phyloP scores from a whole-genome alignment of 768 basidiomycete species.

The Butyriboletus loyo region DNA sequence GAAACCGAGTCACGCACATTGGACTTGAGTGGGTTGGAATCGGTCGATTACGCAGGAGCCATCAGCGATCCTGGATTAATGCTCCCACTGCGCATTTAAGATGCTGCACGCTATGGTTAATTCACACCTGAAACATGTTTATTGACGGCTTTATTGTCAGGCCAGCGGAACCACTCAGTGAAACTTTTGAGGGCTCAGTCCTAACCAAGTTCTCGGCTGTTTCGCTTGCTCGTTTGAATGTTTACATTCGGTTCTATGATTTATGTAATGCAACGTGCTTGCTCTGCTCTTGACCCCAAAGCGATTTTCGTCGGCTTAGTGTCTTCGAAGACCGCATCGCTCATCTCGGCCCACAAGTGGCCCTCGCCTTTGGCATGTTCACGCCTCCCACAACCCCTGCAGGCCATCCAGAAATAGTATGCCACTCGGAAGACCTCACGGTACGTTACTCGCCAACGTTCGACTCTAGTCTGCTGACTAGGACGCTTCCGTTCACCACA shows the following conservation, averaged over 20 bases:
- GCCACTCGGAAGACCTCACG: slow-evolving; percentile 3
- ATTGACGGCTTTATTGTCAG: background rate
- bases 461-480: background rate
- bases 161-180: too few species aligned
- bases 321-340: background rate
- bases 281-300: background rate
- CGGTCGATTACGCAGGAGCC: background rate
- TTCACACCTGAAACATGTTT: background rate
- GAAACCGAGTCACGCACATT: background rate
- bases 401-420: slow-evolving; percentile 11
- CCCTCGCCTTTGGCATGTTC: background rate
- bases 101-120: background rate
- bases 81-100: background rate
- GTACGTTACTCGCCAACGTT: background rate
- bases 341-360: background rate
- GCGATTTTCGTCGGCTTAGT: background rate
- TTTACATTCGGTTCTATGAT: background rate
- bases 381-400: background rate
- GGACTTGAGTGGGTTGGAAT: background rate
- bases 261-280: background rate
- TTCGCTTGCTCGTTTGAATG: too few species aligned
- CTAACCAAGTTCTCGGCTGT: too few species aligned
- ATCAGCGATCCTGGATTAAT: background rate
- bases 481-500: background rate
- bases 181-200: too few species aligned